Percentiles rank a stretch among this genome's conserved stretches.
Evolutionary conservation across 2,329 filamentous ascomycete genomes (phyloP).

Genomic region (Plectosphaerella cucumerina): DNA sequence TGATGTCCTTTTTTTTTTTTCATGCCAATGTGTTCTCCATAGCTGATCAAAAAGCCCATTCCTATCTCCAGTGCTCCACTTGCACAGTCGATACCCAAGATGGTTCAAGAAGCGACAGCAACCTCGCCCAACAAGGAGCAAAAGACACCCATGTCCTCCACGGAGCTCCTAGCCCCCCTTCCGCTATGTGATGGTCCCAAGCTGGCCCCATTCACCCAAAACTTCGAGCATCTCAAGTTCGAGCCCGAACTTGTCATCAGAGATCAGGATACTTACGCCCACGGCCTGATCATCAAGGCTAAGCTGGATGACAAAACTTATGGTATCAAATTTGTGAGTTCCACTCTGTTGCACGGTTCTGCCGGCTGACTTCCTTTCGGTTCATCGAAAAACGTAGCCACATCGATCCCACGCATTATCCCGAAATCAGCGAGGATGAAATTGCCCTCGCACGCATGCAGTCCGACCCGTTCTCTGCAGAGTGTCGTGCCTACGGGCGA

Average conservation of each 20-base stretch:
- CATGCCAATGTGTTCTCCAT: too few relatives aligned
- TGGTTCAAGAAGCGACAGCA: too few relatives aligned
- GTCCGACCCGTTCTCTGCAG: constrained; percentile 2
- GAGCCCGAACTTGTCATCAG: neutral
- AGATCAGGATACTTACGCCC: neutral
- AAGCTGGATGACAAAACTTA: neutral
- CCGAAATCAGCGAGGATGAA: neutral
- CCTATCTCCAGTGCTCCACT: too few relatives aligned
- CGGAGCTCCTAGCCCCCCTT: neutral
- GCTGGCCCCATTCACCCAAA: neutral
- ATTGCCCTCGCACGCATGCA: neutral
- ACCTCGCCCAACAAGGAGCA: too few relatives aligned
- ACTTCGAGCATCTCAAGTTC: neutral
- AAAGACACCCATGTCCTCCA: neutral
- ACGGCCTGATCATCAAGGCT: neutral
- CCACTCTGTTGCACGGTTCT: too few relatives aligned
- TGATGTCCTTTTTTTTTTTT: too few relatives aligned
- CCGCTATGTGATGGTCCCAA: neutral
- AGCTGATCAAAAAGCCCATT: too few relatives aligned
- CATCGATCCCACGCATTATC: neutral
- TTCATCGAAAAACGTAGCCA: too few relatives aligned
- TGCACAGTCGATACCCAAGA: too few relatives aligned
- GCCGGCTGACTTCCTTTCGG: too few relatives aligned
- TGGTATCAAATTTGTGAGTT: neutral
- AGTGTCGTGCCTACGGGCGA: neutral